These are phyloP conservation scores for Apiotrichum gamsii DNA, from an alignment of 1,284 basidiomycete species.

Conservation along the genomic window DNA sequence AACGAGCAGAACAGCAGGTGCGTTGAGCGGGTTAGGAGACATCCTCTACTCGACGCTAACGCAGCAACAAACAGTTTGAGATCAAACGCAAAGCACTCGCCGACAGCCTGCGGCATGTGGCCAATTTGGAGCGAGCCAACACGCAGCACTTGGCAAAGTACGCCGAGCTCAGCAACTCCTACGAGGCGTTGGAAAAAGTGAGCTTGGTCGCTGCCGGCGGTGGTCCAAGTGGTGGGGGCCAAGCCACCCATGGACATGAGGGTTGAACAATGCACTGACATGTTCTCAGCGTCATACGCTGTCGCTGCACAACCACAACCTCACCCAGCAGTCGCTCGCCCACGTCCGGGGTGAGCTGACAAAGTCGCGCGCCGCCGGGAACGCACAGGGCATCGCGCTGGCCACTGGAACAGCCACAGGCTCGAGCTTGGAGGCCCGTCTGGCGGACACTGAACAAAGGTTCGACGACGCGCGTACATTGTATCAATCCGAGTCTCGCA, in stretches of 20 bases:
- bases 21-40: too few relatives aligned
- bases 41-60: slow-evolving; percentile 31
- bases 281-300: slow-evolving; percentile 68
- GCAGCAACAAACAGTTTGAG: slow-evolving; percentile 24
- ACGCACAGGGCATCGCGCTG: slow-evolving; percentile 4
- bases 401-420: too few relatives aligned
- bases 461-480: slow-evolving; percentile 82
- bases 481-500: slow-evolving; percentile 64
- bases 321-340: slow-evolving; percentile 42
- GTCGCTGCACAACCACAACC: slow-evolving; percentile 50
- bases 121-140: slow-evolving; percentile 43
- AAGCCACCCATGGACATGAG: background rate
- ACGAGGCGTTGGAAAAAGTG: slow-evolving; percentile 47
- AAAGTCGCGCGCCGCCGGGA: slow-evolving; percentile 21
- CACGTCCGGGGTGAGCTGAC: slow-evolving; percentile 39
- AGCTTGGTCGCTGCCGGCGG: slow-evolving; percentile 10
- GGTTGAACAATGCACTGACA: background rate
- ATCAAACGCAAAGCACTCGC: slow-evolving; percentile 37
- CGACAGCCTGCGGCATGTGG: slow-evolving; percentile 34
- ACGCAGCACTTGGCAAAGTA: slow-evolving; percentile 37
- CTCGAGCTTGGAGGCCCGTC: slow-evolving; percentile 40
- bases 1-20: slow-evolving; percentile 41
- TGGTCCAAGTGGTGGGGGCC: too few relatives aligned
- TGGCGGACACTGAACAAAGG: slow-evolving; percentile 50
- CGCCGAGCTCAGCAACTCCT: slow-evolving; percentile 35